Percentiles rank a stretch among this genome's conserved stretches.
Evolutionary conservation across 2,329 filamentous ascomycete genomes (phyloP).

Genomic region (Penicillium sp.): DNA sequence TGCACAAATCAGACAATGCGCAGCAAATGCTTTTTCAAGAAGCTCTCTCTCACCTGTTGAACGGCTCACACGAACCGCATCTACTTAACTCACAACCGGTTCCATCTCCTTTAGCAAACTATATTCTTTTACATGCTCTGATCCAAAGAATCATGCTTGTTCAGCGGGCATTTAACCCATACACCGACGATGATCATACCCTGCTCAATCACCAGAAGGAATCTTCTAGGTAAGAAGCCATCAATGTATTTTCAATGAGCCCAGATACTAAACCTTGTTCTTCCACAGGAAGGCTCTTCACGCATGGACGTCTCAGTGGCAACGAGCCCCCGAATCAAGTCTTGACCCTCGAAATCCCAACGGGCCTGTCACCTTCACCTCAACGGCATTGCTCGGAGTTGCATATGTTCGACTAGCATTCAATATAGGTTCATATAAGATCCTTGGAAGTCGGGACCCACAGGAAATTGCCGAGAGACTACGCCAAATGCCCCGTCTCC

Average conservation of each 20-base stretch:
- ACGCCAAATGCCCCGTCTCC: conserved; percentile 45
- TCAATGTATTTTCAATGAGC: not conserved
- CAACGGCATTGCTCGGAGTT: conserved; percentile 55
- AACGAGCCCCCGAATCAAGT: conserved; percentile 35
- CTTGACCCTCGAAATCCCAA: conserved; percentile 32
- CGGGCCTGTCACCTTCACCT: conserved; percentile 56
- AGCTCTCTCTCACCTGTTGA: conserved; percentile 13
- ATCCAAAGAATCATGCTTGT: conserved; percentile 61
- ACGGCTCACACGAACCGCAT: not conserved
- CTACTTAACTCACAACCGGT: conserved; percentile 3
- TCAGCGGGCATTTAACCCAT: conserved; percentile 32
- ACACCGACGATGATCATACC: not conserved
- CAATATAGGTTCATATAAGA: conserved; percentile 31
- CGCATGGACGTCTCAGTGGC: conserved; percentile 36
- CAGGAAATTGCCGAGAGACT: conserved; percentile 33
- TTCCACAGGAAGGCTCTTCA: conserved; percentile 32
- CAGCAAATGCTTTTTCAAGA: conserved; percentile 20
- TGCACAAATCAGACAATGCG: conserved; percentile 6
- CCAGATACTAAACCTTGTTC: not conserved
- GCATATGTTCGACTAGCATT: conserved; percentile 41
- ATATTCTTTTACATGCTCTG: conserved; percentile 60
- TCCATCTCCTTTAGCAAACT: conserved; percentile 49
- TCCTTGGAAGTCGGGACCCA: conserved; percentile 55
- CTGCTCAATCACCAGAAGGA: conserved; percentile 7
- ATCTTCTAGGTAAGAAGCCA: conserved; percentile 17